Base-by-base conservation (phyloP, 345 rosid species). In the Aquilaria malaccensis region DNA sequence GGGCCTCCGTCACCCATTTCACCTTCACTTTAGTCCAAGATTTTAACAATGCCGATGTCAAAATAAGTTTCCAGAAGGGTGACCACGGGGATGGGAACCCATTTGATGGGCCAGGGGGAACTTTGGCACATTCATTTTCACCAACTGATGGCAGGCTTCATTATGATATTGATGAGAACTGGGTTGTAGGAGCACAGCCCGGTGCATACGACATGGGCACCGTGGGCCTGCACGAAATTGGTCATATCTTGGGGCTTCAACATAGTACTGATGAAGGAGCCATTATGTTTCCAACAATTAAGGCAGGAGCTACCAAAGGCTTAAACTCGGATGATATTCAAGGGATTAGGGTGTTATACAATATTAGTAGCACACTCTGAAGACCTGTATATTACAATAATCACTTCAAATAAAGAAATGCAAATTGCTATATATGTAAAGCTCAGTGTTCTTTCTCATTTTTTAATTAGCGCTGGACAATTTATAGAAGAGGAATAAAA, bases 181-280 rank as follows among this genome's bases (percentile, higher is more conserved):
- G 75, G 75, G 46, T 41, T 2, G 13, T 31, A 11, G 67, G 67
- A 11, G 45, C 46, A 2, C n/a, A 45, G 9, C 29, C 51, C 2
- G 63, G 30, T 30, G 50, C 51, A 10, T 31, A 0, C n/a, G 63
- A 71, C 45, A 11, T 66, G 2, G 31, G 9, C 50, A 67, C 71
- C 1, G 48, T 58, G 3, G 67, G 46, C 1, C 50, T 68, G 55
- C 72, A 68, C 59, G 77, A 73, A 55, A 59, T 67, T 3, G 68
- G 72, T 0, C 69, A 72, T 32, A 15, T 60, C 11, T n/a, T 68
- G 55, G 72, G 70, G 29, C 67, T 73, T 30, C 43, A 5, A 3
- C 63, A 64, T 45, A 41, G 55, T 62, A 7, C 14, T 0, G 53
- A 50, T 14, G 45, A 11, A 4, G 13, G 5, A 9, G 68, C 76